phyloP scores from a whole-genome alignment of 108 stramenopile species.

The Seminavis robusta region DNA sequence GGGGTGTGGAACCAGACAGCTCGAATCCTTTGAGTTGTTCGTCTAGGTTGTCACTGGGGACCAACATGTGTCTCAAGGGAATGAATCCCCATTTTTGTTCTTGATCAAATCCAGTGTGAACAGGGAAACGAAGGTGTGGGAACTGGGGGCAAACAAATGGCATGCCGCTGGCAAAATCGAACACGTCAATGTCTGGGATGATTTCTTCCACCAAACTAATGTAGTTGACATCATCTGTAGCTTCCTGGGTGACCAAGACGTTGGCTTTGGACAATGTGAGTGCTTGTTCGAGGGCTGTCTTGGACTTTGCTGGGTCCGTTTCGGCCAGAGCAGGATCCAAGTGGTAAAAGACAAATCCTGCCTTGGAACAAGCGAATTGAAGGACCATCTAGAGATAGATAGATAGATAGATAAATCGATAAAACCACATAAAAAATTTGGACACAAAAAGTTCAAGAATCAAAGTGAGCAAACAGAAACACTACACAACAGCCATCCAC shows the following conservation, averaged over 20 bases:
- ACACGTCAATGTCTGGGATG: constrained; percentile 77
- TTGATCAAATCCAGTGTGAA: constrained; percentile 87
- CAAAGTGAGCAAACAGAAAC: background rate
- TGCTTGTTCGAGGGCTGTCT: constrained; percentile 61
- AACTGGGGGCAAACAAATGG: constrained; percentile 85
- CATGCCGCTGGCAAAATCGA: constrained; percentile 73
- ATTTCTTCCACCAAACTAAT: constrained; percentile 61
- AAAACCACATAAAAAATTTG: background rate
- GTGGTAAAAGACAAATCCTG: constrained; percentile 76
- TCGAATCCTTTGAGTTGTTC: constrained; percentile 28
- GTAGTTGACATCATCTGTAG: constrained; percentile 81
- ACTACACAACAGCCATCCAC: background rate
- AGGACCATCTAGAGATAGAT: constrained; percentile 69
- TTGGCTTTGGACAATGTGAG: constrained; percentile 81
- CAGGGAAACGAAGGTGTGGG: constrained; percentile 75
- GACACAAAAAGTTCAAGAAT: background rate
- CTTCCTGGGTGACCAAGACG: constrained; percentile 78
- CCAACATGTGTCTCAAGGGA: constrained; percentile 64
- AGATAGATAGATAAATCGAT: constrained; percentile 6
- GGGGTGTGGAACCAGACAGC: constrained; percentile 61
- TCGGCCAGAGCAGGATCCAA: constrained; percentile 73
- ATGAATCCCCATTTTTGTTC: constrained; percentile 78
- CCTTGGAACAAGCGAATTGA: constrained; percentile 89
- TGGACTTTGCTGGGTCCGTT: constrained; percentile 54
- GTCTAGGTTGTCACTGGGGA: constrained; percentile 50